Evolutionary conservation across 805 yeast genomes (phyloP).

Genomic region (Kregervanrija fluxuum): DNA sequence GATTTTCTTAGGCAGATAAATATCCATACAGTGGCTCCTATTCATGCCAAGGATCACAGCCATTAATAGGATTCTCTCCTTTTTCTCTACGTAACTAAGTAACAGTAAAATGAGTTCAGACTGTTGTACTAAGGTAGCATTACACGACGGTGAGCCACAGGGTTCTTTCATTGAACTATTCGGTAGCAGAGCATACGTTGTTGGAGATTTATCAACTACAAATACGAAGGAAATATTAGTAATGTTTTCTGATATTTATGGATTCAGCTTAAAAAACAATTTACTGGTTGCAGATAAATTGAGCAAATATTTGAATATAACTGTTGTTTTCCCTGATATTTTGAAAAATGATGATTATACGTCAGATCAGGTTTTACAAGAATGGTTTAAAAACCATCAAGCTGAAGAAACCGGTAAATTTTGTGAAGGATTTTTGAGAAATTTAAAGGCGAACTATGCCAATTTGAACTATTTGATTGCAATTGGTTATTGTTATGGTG

Average conservation of each 20-base stretch:
- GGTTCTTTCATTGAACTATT: constrained; percentile 36
- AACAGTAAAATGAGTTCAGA: not conserved
- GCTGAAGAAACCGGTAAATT: constrained; percentile 40
- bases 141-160: constrained; percentile 33
- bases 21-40: too few relatives aligned
- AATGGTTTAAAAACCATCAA: constrained; percentile 39
- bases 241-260: constrained; percentile 64
- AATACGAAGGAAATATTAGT: constrained; percentile 42
- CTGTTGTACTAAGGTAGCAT: constrained; percentile 8
- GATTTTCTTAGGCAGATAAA: too few relatives aligned
- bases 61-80: too few relatives aligned
- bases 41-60: too few relatives aligned
- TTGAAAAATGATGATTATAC: constrained; percentile 48
- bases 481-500: constrained; percentile 84
- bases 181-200: constrained; percentile 39
- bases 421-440: constrained; percentile 39
- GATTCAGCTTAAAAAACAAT: constrained; percentile 50
- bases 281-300: constrained; percentile 60
- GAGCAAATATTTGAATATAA: constrained; percentile 49
- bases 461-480: constrained; percentile 46
- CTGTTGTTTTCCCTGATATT: constrained; percentile 72
- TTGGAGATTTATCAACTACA: constrained; percentile 34
- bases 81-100: too few relatives aligned
- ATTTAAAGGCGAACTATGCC: constrained; percentile 33
- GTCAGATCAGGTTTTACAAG: constrained; percentile 14